Base-by-base conservation (phyloP, 2,329 filamentous ascomycete genomes). In the Rugonectria rugulosa region DNA sequence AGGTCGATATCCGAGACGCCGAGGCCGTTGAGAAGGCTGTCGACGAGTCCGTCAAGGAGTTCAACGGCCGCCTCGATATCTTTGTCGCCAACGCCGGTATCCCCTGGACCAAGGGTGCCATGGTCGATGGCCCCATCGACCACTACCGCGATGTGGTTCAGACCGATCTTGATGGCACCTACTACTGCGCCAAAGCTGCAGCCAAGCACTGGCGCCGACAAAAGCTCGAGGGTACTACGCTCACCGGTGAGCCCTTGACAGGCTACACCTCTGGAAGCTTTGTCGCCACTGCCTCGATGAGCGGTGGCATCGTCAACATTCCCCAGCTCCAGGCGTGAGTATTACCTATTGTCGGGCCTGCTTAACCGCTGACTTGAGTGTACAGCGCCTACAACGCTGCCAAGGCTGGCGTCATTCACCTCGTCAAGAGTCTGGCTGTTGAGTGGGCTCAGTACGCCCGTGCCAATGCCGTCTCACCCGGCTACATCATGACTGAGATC, bases 41-140 rank as follows among this genome's bases (percentile, higher is more conserved):
- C 23, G 71, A 81, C 56, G 70, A 74, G 34, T 79, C 81, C 58
- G 74, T 86, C 41, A 71, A 78, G 55, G 88, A 91, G 11, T 88
- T 92, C 72, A 86, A 88, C 66, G 86, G 86, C 56, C 84, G 88
- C 6, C 81, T 92, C 15, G 89, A 92, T 66, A 81, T 91, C 62
- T 91, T 92, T 65, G 84, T 92, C 43, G 89, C 89, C 61, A 92
- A 93, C 67, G 86, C 87, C 12, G 89, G 89, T 36, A 85, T 91
- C 46, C 82, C 87, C 2, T 92, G 88, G 88, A 88, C 82, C 2
- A 79, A 90, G 59, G 88, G 87, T 0, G 72, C 86, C 8, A 83
- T 88, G 71, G 77, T 90, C 21, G 85, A 90, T 55, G 88, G 85
- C 15, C 77, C 83, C 7, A 68, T 89, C n/a, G 80, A 84, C 11